Conservation (phyloP, 2,329 filamentous ascomycete genomes). For the Myriangium duriaei region DNA sequence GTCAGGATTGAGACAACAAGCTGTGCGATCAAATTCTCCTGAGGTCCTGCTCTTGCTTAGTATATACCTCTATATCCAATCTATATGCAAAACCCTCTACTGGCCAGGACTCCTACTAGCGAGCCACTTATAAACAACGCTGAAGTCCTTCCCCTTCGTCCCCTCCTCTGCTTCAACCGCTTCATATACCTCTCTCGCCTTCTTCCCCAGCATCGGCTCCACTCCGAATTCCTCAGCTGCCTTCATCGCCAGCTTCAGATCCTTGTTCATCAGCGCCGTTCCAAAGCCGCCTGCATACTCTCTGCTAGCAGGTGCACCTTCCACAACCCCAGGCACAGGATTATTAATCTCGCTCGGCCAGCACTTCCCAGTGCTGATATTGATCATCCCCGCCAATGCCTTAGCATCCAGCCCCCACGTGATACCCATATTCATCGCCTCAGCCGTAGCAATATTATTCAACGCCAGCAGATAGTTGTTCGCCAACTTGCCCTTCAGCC, state of each 20-base stretch:
- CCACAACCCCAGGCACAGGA: constrained; percentile 74
- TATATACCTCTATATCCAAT: no score
- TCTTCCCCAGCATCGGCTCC: constrained; percentile 32
- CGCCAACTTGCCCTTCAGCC: constrained; percentile 81
- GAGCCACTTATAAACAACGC: constrained; percentile 38
- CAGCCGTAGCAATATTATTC: constrained; percentile 67
- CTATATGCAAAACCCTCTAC: no score
- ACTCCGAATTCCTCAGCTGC: constrained; percentile 33
- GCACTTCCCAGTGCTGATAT: constrained; percentile 84
- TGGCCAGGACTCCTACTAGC: constrained; percentile 35
- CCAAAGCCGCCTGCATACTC: constrained; percentile 50
- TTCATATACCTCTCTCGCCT: constrained; percentile 34
- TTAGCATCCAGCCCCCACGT: constrained; percentile 50
- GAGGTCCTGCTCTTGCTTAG: no score
- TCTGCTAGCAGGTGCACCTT: constrained; percentile 58
- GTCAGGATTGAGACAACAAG: no score
- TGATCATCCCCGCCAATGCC: constrained; percentile 73
- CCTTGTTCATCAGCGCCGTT: constrained; percentile 37
- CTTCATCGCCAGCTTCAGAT: constrained; percentile 36
- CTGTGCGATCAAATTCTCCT: no score
- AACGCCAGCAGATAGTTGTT: constrained; percentile 96
- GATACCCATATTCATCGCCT: constrained; percentile 55
- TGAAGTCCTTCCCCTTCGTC: constrained; percentile 39
- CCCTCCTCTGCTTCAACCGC: constrained; percentile 30
- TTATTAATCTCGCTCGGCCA: constrained; percentile 97